phyloP scores from a whole-genome alignment of 257 asterid genomes.

The Lantana camara region DNA sequence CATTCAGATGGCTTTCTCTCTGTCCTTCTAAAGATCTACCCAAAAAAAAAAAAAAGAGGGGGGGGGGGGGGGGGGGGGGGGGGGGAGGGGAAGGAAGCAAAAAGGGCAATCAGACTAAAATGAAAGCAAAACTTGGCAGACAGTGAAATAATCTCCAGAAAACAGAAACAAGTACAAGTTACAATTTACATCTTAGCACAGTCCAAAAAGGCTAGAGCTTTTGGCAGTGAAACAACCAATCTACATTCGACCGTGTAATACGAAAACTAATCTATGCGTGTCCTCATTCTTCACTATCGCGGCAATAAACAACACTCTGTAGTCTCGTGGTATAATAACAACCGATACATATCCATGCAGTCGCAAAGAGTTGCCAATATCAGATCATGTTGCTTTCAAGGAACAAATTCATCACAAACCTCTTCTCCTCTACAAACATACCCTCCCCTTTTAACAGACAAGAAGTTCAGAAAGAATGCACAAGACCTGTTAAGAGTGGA shows the following conservation, averaged over 20 bases:
- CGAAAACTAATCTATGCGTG: conserved; percentile 29
- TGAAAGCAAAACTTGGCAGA: background rate
- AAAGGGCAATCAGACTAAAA: background rate
- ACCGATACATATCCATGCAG: conserved; percentile 6
- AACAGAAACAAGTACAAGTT: conserved; percentile 10
- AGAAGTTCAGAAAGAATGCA: conserved; percentile 9
- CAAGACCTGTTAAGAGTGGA: conserved; percentile 54
- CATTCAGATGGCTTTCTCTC: too few relatives aligned
- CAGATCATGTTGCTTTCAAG: conserved; percentile 17
- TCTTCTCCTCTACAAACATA: conserved; percentile 33
- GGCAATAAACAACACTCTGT: conserved; percentile 30
- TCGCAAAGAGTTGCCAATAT: conserved; percentile 20
- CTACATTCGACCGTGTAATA: conserved; percentile 26
- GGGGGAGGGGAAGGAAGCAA: too few relatives aligned
- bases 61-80: too few relatives aligned
- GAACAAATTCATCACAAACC: conserved; percentile 37
- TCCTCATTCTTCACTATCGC: conserved; percentile 19
- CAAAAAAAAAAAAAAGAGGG: too few relatives aligned
- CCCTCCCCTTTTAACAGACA: conserved; percentile 23
- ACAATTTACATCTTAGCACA: conserved; percentile 39
- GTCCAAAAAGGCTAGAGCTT: conserved; percentile 25
- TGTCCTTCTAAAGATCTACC: too few relatives aligned
- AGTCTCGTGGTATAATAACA: conserved; percentile 29
- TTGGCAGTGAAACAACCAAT: conserved; percentile 31
- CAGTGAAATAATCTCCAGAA: conserved; percentile 17